Evolutionary conservation across 2,329 filamentous ascomycete species (phyloP), one percentile per base, ranked within the genome.

Genomic region (Aureobasidium melanogenum): DNA sequence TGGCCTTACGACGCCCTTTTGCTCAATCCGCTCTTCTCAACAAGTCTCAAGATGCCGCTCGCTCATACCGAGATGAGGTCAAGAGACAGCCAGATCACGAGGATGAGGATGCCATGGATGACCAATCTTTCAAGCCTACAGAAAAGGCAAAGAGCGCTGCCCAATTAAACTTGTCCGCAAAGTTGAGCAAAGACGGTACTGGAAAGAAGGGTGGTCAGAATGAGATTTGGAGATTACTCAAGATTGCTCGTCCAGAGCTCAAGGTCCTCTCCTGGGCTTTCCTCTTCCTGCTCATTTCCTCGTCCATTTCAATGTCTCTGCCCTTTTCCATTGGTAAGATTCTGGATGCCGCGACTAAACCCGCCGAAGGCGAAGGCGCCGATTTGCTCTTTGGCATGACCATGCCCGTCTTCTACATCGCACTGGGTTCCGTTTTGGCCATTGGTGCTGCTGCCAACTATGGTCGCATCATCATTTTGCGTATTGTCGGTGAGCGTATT

Each of bases 271-370:
- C 80, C n/a, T 69, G 88, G 65, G 95, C 95, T 3, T 93, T 97
- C 72, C 73, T 88, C 60, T 88, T 96, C 71, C 80, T 99, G 55
- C 80, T 99, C 62, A 81, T 97, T 64, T 97, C 93, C 17, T 97
- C 93, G 4, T 83, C 86, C 56, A 91, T 99, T 67, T 96, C 92
- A 62, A 96, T 99, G 88, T 92, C 91, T 2, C 89, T 99, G 63
- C 94, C 94, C 1, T 96, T 97, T 72, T 96, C 92, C 0, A 96
- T 99, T 66, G 94, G 94, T 61, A 93, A 92, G 71, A 96, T 99
- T 64, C 79, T 99, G 72, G 94, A 99, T 75, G 84, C 94, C 58
- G 91, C 93, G 9, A 95, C 91, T 10, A 88, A 91, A 69, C 81
- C 84, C 43, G 79, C 80, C 22, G 85, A 73, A 28, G 69, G 88